Evolutionary conservation across 2,329 filamentous ascomycete species (phyloP), one percentile per base, ranked within the genome.

Genomic region (Penicillium sclerotiorum): DNA sequence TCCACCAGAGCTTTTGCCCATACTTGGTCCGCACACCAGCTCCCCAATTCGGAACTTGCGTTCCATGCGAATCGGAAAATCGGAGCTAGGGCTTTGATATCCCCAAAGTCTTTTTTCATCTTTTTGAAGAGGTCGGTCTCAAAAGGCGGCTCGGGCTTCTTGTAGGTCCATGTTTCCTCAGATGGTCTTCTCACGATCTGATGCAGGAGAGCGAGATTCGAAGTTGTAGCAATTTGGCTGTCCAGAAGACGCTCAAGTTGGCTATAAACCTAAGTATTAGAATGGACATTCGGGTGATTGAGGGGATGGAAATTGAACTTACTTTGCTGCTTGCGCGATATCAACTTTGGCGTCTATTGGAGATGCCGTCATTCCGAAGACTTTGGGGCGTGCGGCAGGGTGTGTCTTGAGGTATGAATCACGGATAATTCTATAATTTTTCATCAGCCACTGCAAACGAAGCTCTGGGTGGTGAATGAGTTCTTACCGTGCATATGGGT

Each of bases 351-450:
- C 85, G 72, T 97, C 92, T 2, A 96, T 87, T 0, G 94, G 94
- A 0, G 94, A 97, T 7, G 94, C 94, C 1, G 94, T 99, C 93
- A 97, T 96, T 21, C 93, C 93, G 58, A 99, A 88, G 17, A 99
- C 85, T 30, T 86, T 87, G 4, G 94, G 94, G 4, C 84, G 79
- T 40, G 72, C 73, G 0, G 65, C 60, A 0, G 67, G 55, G 1
- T 77, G 72, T 23, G 78, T 74, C 2, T 78, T 71, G 1, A 83
- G 56, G 63, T 96, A 97, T 59, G 89, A 91, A 50, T 95, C 88
- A 61, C 89, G 91, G 72, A 99, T 89, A 50, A 99, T 94, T 22
- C 79, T 81, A 50, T 30, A 12, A 30, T 36, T 22, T 33, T 60
- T 33, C 59, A 45, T 11, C 43, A 25, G 55, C 39, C 13, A 25